These are phyloP conservation scores for Lodderomyces orthopsilosis DNA, from an alignment of 1,139 yeast species.

Conservation along the genomic window DNA sequence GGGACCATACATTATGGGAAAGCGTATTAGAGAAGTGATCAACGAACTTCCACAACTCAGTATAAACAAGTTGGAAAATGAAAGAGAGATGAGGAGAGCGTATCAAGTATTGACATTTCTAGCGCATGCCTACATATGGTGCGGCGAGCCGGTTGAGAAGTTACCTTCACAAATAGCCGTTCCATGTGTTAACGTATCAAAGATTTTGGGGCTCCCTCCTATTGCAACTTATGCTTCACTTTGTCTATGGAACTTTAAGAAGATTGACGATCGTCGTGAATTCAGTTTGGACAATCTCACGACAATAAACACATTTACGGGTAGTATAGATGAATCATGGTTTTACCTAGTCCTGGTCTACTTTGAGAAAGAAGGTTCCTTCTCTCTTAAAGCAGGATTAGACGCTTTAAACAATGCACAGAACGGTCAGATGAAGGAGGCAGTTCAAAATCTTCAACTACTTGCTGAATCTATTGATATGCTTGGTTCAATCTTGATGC, in stretches of 20 bases:
- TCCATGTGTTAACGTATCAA: conserved; percentile 64
- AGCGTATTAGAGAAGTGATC: conserved; percentile 54
- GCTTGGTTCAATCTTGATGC: conserved; percentile 70
- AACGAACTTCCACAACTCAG: conserved; percentile 59
- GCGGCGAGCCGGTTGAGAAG: conserved; percentile 61
- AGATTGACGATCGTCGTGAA: conserved; percentile 50
- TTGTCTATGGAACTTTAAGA: conserved; percentile 83
- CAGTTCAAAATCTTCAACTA: conserved; percentile 50
- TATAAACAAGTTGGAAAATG: conserved; percentile 40
- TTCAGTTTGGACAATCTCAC: conserved; percentile 66
- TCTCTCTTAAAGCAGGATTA: conserved; percentile 60
- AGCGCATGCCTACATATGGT: conserved; percentile 91
- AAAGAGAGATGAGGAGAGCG: conserved; percentile 69
- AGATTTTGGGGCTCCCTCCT: conserved; percentile 73
- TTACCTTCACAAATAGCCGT: conserved; percentile 67
- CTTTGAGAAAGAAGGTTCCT: conserved; percentile 80
- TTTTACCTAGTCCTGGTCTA: conserved; percentile 85
- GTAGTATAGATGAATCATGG: conserved; percentile 91
- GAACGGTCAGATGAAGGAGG: conserved; percentile 31
- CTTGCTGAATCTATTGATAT: conserved; percentile 76
- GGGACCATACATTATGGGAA: conserved; percentile 71
- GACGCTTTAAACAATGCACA: conserved; percentile 30
- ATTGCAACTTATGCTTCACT: conserved; percentile 84
- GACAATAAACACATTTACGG: conserved; percentile 83
- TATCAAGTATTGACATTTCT: conserved; percentile 75